A percentile compares a stretch with the other conserved stretches of the same genome.
phyloP scores from a whole-genome alignment of 2,329 filamentous ascomycete genomes.

The Diplodia seriata region DNA sequence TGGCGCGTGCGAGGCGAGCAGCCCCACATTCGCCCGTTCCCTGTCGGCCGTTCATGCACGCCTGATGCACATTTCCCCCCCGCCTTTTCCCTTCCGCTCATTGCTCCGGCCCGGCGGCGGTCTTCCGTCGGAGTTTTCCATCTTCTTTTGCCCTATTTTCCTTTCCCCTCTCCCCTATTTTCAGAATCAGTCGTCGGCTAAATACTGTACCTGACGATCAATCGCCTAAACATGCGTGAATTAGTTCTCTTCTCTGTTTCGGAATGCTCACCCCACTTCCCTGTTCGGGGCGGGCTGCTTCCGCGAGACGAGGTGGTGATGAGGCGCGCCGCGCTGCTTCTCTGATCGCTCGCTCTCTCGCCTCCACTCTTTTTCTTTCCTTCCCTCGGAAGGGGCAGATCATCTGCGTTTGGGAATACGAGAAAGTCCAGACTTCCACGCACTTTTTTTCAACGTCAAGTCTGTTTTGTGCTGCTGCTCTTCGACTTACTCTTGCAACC shows the following conservation, averaged over 20 bases:
- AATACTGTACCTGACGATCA: neutral
- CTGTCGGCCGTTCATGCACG: neutral
- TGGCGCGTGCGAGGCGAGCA: neutral
- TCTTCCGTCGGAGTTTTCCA: neutral
- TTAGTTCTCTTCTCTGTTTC: neutral
- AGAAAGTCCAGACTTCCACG: neutral
- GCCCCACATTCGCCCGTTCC: neutral
- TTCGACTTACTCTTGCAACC: neutral
- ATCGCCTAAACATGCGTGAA: neutral
- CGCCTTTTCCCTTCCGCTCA: conserved; percentile 1
- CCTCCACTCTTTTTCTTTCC: too few species aligned
- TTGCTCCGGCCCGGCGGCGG: neutral
- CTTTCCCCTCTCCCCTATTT: neutral
- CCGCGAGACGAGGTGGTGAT: neutral
- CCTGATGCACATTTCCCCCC: neutral
- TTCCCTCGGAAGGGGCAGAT: neutral
- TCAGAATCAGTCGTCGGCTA: neutral
- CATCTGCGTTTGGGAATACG: neutral
- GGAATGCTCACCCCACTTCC: neutral
- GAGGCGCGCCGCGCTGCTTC: too few species aligned
- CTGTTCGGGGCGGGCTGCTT: neutral
- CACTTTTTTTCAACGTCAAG: neutral
- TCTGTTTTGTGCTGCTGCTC: neutral
- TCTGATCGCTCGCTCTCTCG: neutral
- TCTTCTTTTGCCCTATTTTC: neutral